Evolutionary conservation across 129 eudicot species (phyloP), one percentile per base, ranked within the genome.

Genomic region (Flaveria trinervia): DNA sequence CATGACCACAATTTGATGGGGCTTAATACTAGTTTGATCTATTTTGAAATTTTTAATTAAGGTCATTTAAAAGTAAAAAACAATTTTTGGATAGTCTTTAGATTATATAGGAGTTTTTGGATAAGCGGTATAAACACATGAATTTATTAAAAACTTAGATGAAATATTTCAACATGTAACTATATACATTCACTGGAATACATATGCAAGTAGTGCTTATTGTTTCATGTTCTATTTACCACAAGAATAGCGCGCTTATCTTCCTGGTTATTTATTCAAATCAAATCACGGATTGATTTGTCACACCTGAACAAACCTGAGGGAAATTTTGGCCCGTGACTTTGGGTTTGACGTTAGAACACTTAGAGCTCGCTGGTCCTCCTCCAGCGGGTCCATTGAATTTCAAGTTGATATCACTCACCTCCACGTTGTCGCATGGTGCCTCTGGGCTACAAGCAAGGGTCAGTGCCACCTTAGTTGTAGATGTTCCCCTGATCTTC

Each of bases 401-500:
- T 22, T 45, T 60, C 74, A 86, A 62, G 72, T 84, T 73, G 12
- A 92, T 83, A 77, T 88, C 88, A 1, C 72, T 69, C n/a, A 87
- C 20, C 43, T 80, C 77, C 39, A 92, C 83, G 18, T 73, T 79
- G 16, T 87, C 79, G 50, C 97, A 89, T 1, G 44, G 62, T 18
- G 62, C 23, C 7, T 74, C 76, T n/a, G 72, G 51, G 78, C 92
- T 92, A 49, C 96, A 92, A 64, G 48, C 55, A 28, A 90, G 76
- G 65, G 67, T 84, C 59, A 85, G 48, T 7, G 80, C 90, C 14
- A 65, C 71, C 61, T 78, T 60, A 3, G 79, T 80, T 9, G 71
- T 11, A 7, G 93, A 71, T 9, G 96, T 88, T 3, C 98, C 97
- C 20, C 71, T 85, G 9, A 92, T 83, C 74, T 77, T 85, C 49